Conservation (phyloP, 2,329 filamentous ascomycete genomes). For the Westerdykella ornata region DNA sequence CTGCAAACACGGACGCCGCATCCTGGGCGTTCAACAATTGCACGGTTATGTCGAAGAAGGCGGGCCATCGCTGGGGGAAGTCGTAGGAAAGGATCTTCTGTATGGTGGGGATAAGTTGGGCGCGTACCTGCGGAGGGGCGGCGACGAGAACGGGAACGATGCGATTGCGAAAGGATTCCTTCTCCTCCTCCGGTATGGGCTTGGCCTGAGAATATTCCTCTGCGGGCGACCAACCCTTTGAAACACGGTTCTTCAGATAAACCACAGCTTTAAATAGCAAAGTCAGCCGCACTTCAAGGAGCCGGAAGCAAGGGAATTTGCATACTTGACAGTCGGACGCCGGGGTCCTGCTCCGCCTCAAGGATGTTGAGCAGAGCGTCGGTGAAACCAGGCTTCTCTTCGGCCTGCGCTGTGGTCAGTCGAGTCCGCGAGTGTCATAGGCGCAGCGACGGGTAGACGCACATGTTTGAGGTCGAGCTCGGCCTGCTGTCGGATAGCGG, state of each 20-base stretch:
- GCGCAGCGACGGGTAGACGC: slow-evolving; percentile 16
- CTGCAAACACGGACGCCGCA: slow-evolving; percentile 79
- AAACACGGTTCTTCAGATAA: slow-evolving; percentile 96
- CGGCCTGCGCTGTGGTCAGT: slow-evolving; percentile 55
- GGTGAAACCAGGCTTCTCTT: slow-evolving; percentile 82
- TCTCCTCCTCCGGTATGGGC: slow-evolving; percentile 81
- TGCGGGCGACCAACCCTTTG: slow-evolving; percentile 76
- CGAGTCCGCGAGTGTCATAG: slow-evolving; percentile 8
- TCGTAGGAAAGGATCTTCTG: slow-evolving; percentile 95
- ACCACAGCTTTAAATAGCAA: slow-evolving; percentile 63
- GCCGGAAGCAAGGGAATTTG: slow-evolving; percentile 14
- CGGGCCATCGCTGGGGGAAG: slow-evolving; percentile 89
- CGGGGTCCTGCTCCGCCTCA: slow-evolving; percentile 77
- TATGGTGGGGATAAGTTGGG: slow-evolving; percentile 87
- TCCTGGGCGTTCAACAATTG: slow-evolving; percentile 83
- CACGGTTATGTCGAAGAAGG: slow-evolving; percentile 87
- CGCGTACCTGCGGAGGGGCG: slow-evolving; percentile 72
- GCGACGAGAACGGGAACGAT: slow-evolving; percentile 82
- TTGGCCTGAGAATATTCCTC: slow-evolving; percentile 68
- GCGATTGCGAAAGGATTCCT: slow-evolving; percentile 76
- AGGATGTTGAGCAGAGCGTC: slow-evolving; percentile 87
- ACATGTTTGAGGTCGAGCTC: slow-evolving; percentile 79
- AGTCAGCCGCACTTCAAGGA: slow-evolving; percentile 15
- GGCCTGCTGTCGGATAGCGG: slow-evolving; percentile 67
- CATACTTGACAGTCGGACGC: slow-evolving; percentile 80